Evolutionary conservation across 2,329 filamentous ascomycete genomes (phyloP).

Genomic region (Arthroderma sp.): DNA sequence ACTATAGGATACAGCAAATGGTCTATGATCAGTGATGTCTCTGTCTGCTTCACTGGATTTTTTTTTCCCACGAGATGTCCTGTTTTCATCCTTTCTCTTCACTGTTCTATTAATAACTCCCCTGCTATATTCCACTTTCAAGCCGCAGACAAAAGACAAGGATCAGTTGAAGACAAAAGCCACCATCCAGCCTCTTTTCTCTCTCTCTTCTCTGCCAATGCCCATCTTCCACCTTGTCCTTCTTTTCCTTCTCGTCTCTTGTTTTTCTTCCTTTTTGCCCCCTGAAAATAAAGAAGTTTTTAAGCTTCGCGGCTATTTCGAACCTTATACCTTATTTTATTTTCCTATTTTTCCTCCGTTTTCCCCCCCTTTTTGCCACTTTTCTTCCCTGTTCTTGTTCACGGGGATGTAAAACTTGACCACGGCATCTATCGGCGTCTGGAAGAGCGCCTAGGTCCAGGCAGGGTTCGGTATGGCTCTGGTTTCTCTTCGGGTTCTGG

Average conservation of each 20-base stretch:
- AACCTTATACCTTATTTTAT: conserved; percentile 1
- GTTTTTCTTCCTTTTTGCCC: not conserved
- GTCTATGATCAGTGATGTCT: no score
- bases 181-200: not conserved
- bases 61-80: no score
- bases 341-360: not conserved
- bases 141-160: not conserved
- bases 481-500: not conserved
- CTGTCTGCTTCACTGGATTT: no score
- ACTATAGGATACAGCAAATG: no score
- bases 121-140: not conserved
- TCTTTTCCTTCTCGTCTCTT: not conserved
- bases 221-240: no score
- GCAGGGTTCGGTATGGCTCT: not conserved
- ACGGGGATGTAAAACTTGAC: no score
- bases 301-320: not conserved
- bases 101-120: not conserved
- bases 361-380: not conserved
- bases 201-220: not conserved
- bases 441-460: no score
- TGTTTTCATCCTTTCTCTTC: no score
- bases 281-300: not conserved
- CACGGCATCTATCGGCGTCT: no score
- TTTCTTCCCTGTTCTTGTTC: no score
- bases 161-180: no score